Conservation (phyloP, 2,329 filamentous ascomycete species). For the Furcasterigmium sp. region DNA sequence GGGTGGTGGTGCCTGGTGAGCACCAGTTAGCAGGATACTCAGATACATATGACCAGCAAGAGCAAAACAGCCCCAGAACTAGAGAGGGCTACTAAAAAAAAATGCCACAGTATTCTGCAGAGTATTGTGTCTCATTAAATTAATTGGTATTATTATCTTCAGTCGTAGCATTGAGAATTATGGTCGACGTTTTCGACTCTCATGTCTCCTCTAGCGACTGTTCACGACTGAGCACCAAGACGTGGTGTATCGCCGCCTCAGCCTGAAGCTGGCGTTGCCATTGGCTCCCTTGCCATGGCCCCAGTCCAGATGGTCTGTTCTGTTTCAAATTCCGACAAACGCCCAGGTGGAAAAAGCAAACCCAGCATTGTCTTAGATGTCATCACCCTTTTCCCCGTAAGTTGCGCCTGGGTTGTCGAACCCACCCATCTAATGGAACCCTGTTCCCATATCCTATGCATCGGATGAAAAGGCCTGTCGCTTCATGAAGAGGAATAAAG, state of each 20-base stretch:
- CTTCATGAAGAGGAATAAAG: background rate
- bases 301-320: background rate
- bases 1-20: conserved; percentile 12
- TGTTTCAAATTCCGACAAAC: background rate
- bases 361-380: background rate
- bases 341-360: conserved; percentile 1
- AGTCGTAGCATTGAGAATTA: background rate
- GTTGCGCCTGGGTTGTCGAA: background rate
- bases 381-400: background rate
- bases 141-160: background rate
- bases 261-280: conserved; percentile 2
- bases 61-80: background rate
- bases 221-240: background rate
- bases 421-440: conserved; percentile 2
- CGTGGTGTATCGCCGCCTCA: background rate
- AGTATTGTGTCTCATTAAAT: background rate
- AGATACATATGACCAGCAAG: background rate
- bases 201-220: background rate
- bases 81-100: too few species aligned
- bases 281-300: background rate
- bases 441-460: conserved; percentile 16
- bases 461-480: background rate
- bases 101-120: too few species aligned
- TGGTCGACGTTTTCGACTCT: background rate
- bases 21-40: conserved; percentile 14